Evolutionary conservation across 129 eudicot genomes (phyloP).

Genomic region (Flaveria trinervia): DNA sequence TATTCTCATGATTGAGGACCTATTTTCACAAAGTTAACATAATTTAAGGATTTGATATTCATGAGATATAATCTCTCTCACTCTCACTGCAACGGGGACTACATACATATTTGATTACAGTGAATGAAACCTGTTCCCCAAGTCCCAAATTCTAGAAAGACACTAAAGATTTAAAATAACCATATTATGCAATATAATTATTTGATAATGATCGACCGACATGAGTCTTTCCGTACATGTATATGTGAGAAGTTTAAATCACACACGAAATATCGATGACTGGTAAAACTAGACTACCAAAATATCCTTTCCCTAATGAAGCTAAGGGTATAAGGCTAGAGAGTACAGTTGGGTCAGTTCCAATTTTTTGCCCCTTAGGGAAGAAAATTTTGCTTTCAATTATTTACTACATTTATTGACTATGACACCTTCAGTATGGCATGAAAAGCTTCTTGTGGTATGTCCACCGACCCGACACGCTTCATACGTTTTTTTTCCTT

Average conservation of each 20-base stretch:
- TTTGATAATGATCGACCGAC: background rate
- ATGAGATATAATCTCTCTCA: too few species aligned
- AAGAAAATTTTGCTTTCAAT: background rate
- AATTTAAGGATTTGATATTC: too few species aligned
- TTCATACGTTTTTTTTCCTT: slow-evolving; percentile 98
- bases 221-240: background rate
- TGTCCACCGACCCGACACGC: slow-evolving; percentile 95
- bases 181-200: background rate
- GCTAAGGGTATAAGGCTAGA: slow-evolving; percentile 16
- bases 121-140: background rate
- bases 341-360: background rate
- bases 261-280: background rate
- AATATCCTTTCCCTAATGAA: background rate
- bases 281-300: slow-evolving; percentile 13
- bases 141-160: background rate
- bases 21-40: too few species aligned
- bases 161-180: background rate
- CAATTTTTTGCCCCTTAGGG: background rate
- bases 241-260: background rate
- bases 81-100: too few species aligned
- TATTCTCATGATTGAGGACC: too few species aligned
- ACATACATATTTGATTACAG: too few species aligned
- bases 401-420: background rate
- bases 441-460: slow-evolving; percentile 94
- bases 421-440: slow-evolving; percentile 80